These are phyloP conservation scores for Camelina sativa DNA, from an alignment of 345 rosid species.

Conservation along the genomic window DNA sequence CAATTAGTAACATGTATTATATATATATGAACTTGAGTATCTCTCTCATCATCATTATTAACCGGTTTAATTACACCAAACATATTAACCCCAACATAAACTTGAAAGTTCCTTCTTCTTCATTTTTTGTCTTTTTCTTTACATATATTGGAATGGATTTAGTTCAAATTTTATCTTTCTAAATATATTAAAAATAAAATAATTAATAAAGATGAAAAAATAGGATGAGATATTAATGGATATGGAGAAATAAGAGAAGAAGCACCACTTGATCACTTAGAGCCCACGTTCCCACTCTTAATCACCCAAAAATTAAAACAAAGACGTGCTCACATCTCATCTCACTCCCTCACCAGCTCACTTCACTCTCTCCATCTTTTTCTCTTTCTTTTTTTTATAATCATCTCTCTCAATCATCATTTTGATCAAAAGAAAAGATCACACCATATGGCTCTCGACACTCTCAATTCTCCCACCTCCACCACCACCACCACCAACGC, in stretches of 20 bases:
- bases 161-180: not conserved
- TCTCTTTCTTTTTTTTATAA: not conserved
- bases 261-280: slow-evolving; percentile 49
- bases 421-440: slow-evolving; percentile 12
- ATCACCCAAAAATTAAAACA: slow-evolving; percentile 41
- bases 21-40: not conserved
- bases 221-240: slow-evolving; percentile 39
- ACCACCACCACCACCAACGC: slow-evolving; percentile 45
- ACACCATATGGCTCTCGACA: slow-evolving; percentile 58
- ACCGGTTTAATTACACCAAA: not conserved
- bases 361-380: slow-evolving; percentile 43
- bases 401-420: slow-evolving; percentile 29
- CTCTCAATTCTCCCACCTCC: slow-evolving; percentile 55
- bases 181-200: not conserved
- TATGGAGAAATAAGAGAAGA: slow-evolving; percentile 38
- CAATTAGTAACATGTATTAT: not conserved
- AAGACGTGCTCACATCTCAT: slow-evolving; percentile 50
- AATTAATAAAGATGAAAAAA: not conserved
- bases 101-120: not conserved
- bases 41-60: not conserved
- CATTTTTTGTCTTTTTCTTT: not conserved
- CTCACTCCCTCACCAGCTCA: slow-evolving; percentile 49
- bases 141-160: not conserved
- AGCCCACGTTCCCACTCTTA: slow-evolving; percentile 49
- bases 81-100: not conserved